Conservation (phyloP, 495 filamentous ascomycete species). For the Terfezia claveryi region DNA sequence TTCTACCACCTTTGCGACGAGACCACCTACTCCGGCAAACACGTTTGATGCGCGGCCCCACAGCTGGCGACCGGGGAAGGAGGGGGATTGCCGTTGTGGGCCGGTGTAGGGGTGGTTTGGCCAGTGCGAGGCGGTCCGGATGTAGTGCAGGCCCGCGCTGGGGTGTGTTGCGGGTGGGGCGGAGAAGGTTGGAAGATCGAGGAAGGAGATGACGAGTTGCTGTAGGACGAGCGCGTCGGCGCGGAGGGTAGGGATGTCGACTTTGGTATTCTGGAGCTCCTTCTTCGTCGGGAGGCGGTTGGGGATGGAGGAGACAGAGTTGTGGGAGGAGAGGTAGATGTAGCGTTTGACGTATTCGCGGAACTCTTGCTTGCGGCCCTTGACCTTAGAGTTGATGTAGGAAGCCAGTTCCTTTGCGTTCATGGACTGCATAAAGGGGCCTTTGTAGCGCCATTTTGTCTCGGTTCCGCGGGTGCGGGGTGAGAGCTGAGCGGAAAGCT, state of each 20-base stretch:
- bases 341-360: constrained; percentile 32
- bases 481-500: neutral
- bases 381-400: constrained; percentile 40
- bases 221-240: constrained; percentile 6
- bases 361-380: constrained; percentile 38
- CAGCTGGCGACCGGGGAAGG: constrained; percentile 42
- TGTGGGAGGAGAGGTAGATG: constrained; percentile 14
- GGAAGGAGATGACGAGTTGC: constrained; percentile 7
- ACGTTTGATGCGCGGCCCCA: constrained; percentile 6
- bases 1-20: constrained; percentile 7
- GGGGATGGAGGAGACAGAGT: neutral
- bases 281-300: neutral
- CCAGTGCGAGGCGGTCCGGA: constrained; percentile 43
- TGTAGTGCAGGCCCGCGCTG: constrained; percentile 71
- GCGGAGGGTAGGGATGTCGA: constrained; percentile 26
- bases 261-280: constrained; percentile 6
- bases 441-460: constrained; percentile 44
- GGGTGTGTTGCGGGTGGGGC: constrained; percentile 66
- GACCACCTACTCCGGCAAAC: constrained; percentile 13
- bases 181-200: constrained; percentile 27
- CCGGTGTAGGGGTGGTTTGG: constrained; percentile 69
- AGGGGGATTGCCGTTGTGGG: constrained; percentile 38
- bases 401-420: constrained; percentile 45
- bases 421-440: constrained; percentile 67
- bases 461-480: neutral